These are phyloP conservation scores for Huiozyma naganishii DNA, from an alignment of 805 yeast genomes.

Conservation along the genomic window DNA sequence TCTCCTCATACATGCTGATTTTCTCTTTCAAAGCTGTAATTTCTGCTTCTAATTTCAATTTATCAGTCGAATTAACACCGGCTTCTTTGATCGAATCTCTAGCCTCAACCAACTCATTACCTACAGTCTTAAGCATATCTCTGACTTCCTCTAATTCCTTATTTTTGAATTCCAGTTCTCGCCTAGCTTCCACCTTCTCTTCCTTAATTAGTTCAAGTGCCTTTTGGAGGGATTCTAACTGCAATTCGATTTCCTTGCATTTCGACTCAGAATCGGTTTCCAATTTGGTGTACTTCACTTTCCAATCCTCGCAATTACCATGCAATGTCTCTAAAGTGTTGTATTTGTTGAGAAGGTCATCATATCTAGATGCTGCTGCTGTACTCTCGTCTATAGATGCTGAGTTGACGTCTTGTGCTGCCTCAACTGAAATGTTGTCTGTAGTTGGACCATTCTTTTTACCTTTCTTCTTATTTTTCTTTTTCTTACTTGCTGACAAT, in stretches of 20 bases:
- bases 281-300: conserved; percentile 11
- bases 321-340: conserved; percentile 5
- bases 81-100: conserved; percentile 43
- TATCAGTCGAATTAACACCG: background rate
- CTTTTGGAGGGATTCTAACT: background rate
- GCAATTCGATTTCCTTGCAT: too few species aligned
- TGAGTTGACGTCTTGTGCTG: background rate
- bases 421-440: background rate
- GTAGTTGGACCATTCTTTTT: conserved; percentile 3
- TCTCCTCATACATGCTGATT: conserved; percentile 7
- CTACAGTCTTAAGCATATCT: conserved; percentile 69
- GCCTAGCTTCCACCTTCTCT: conserved; percentile 12
- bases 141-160: conserved; percentile 61
- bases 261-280: background rate
- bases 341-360: conserved; percentile 3
- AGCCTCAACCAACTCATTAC: conserved; percentile 67
- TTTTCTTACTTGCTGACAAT: conserved; percentile 2
- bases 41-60: conserved; percentile 14
- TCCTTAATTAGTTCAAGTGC: conserved; percentile 6
- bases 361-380: conserved; percentile 3
- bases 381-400: background rate
- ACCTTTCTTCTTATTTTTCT: conserved; percentile 16
- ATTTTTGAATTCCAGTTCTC: conserved; percentile 30
- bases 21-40: conserved; percentile 3
- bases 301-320: conserved; percentile 7